Evolutionary conservation across 805 yeast species (phyloP).

Genomic region (Grigorovia jiainica): DNA sequence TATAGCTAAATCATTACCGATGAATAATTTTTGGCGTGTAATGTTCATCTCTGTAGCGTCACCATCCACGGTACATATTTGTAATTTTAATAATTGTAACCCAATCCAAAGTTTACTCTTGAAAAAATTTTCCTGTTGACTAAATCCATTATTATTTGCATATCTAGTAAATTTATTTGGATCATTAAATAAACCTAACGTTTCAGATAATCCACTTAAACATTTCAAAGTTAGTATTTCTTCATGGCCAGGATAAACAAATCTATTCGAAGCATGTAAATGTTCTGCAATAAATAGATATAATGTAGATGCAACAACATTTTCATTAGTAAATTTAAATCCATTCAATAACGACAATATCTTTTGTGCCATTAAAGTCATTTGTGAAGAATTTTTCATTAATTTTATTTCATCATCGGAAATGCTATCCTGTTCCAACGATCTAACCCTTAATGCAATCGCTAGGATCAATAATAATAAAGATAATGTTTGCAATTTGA

Average conservation of each 20-base stretch:
- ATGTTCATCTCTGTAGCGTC: slow-evolving; percentile 1
- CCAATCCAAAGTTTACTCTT: slow-evolving; percentile 16
- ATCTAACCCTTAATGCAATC: slow-evolving; percentile 4
- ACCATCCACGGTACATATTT: slow-evolving; percentile 7
- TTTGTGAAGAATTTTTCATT: slow-evolving; percentile 4
- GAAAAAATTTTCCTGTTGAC: background rate
- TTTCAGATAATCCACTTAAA: slow-evolving; percentile 4
- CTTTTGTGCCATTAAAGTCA: slow-evolving; percentile 7
- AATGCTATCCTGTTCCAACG: background rate
- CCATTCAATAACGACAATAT: slow-evolving; percentile 10
- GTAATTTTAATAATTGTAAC: slow-evolving; percentile 11
- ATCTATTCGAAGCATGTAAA: slow-evolving; percentile 10
- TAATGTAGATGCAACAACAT: slow-evolving; percentile 6
- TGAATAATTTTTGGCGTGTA: background rate
- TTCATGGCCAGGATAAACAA: slow-evolving; percentile 5
- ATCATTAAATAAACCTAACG: slow-evolving; percentile 11
- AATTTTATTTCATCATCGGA: background rate
- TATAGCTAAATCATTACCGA: background rate
- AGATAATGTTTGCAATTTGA: slow-evolving; percentile 8
- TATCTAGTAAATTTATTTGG: slow-evolving; percentile 7
- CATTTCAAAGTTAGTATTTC: slow-evolving; percentile 8
- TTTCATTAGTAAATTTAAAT: slow-evolving; percentile 11
- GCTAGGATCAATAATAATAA: slow-evolving; percentile 7
- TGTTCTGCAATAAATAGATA: slow-evolving; percentile 9
- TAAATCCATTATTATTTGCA: background rate